Base-by-base conservation (phyloP, 768 basidiomycete species). In the Sarcodon aspratus region DNA sequence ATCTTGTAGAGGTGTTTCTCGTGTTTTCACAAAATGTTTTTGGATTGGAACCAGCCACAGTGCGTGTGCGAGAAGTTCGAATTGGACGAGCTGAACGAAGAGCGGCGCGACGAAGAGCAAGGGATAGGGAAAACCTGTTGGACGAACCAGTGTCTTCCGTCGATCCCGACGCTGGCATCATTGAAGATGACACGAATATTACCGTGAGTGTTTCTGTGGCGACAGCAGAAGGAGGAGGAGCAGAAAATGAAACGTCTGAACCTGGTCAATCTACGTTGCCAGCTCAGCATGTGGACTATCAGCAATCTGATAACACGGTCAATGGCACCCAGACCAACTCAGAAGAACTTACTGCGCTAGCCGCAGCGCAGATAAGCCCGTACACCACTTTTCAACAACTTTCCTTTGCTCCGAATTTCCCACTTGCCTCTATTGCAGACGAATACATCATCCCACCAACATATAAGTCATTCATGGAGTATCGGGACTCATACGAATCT, bases 341-440 rank as follows among this genome's bases (percentile, higher is more conserved):
- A 1, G 87, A 90, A 50, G 87, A 90, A 59, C 63, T 86, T 15
- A 62, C 81, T 3, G 70, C 82, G 10, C 67, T 86, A 7, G 78
- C 82, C 35, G 79, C 80, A 3, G 73, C 82, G 7, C 80, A 83
- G 49, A 79, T 81, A 64, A 85, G 87, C 15, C 79, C 89, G 32
- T 95, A 93, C 61, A 89, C 86, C 15, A 93, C 89, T 7, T 94
- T 95, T 68, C 92, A 93, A 59, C 91, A 95, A 66, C 69, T 95
- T 12, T 74, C 72, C 7, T 93, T 90, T 58, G 78, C 92, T 3
- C 91, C 91, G 9, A 82, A 75, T 46, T 89, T 95, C 57, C 91
- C 91, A n/a, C 70, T 93, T 48, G 85, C 85, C 27, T 77, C 85
- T 0, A 86, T 95, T 48, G 85, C 90, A 31, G 87, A 93, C 58